Conservation (phyloP, 2,329 filamentous ascomycete species). For the Falciphora oryzae region DNA sequence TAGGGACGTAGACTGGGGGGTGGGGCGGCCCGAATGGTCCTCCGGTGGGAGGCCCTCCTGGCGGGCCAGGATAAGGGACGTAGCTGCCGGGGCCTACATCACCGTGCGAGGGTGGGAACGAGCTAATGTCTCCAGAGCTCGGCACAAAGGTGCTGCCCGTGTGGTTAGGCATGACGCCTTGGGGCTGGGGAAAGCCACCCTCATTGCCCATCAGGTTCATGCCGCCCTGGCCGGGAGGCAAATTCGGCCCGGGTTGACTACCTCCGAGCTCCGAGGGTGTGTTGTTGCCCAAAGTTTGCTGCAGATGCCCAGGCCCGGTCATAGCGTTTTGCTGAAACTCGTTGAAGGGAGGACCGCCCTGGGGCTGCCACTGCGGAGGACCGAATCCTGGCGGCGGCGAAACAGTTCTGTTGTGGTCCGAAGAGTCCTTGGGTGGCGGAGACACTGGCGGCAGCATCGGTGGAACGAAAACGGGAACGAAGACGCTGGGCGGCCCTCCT, state of each 20-base stretch:
- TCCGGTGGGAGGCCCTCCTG: background rate
- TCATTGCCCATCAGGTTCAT: background rate
- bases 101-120: background rate
- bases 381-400: background rate
- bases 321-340: conserved; percentile 2
- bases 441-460: background rate
- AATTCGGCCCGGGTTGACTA: background rate
- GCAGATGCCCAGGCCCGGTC: background rate
- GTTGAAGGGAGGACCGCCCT: background rate
- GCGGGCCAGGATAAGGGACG: background rate
- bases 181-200: background rate
- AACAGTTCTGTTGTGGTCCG: background rate
- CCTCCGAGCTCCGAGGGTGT: conserved; percentile 2
- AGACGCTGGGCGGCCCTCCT: background rate
- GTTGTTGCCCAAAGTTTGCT: background rate
- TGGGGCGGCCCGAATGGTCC: background rate
- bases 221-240: background rate
- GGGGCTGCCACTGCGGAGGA: background rate
- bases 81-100: background rate
- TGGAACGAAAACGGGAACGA: conserved; percentile 4
- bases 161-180: background rate
- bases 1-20: background rate
- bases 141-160: conserved; percentile 2
- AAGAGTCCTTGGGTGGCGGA: background rate
- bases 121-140: background rate